Percentiles rank a stretch among this genome's conserved stretches.
These are phyloP conservation scores for Emericellopsis atlantica DNA, from an alignment of 2,329 filamentous ascomycete genomes.

Conservation along the genomic window DNA sequence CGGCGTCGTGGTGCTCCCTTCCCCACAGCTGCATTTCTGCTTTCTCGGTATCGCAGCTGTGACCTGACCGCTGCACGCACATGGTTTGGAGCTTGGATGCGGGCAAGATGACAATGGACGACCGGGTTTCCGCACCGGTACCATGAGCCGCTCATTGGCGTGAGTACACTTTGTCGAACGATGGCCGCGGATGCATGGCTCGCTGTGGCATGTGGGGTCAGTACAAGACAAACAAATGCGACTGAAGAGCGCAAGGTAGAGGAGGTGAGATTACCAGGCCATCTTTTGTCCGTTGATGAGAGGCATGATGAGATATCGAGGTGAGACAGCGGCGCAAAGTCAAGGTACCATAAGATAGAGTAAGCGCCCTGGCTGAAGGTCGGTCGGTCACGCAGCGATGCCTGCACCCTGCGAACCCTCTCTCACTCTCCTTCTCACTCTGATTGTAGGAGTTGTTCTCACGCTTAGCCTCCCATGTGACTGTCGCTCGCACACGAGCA, in stretches of 20 bases:
- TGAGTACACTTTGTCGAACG: slow-evolving; percentile 66
- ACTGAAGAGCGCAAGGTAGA: background rate
- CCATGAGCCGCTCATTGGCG: slow-evolving; percentile 51
- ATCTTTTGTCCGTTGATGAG: slow-evolving; percentile 60
- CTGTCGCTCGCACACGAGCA: too few species aligned
- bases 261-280: slow-evolving; percentile 45
- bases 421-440: background rate
- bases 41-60: slow-evolving; percentile 50
- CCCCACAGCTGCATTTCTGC: slow-evolving; percentile 41
- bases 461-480: background rate
- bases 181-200: slow-evolving; percentile 64
- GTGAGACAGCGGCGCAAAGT: background rate
- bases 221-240: background rate
- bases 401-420: background rate
- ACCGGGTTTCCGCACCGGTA: slow-evolving; percentile 60
- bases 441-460: background rate
- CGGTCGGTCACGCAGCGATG: background rate
- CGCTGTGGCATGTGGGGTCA: slow-evolving; percentile 27
- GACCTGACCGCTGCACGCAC: slow-evolving; percentile 49
- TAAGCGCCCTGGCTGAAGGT: background rate
- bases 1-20: slow-evolving; percentile 12
- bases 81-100: slow-evolving; percentile 48
- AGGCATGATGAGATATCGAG: slow-evolving; percentile 37
- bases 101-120: slow-evolving; percentile 58
- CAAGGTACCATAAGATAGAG: background rate